These are phyloP conservation scores for Clonostachys rosea DNA, from an alignment of 2,329 filamentous ascomycete genomes.

Conservation along the genomic window DNA sequence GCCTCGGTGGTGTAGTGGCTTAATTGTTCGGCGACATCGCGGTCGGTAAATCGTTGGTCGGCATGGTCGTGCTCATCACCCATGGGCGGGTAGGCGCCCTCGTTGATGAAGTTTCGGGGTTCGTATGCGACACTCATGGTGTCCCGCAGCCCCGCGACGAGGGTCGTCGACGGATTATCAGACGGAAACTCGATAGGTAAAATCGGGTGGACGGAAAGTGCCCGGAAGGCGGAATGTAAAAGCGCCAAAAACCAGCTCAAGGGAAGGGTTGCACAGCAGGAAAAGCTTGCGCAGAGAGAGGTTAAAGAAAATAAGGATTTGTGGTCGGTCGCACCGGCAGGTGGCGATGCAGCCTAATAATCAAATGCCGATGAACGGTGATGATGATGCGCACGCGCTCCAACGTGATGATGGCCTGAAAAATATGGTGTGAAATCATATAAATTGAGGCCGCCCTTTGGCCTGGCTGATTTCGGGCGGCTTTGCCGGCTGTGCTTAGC, in stretches of 20 bases:
- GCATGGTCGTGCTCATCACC: constrained; percentile 36
- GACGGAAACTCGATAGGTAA: neutral
- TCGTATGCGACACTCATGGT: constrained; percentile 50
- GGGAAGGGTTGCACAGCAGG: too few relatives aligned
- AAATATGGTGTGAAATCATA: constrained; percentile 24
- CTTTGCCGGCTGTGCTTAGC: too few relatives aligned
- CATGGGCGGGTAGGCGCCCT: constrained; percentile 41
- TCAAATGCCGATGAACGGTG: neutral
- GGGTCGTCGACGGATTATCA: neutral
- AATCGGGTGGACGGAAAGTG: neutral
- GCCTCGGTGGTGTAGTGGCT: constrained; percentile 35
- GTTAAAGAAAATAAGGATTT: too few relatives aligned
- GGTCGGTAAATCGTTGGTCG: constrained; percentile 35
- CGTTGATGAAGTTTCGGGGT: constrained; percentile 40
- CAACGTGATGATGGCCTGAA: constrained; percentile 23
- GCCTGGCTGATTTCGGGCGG: neutral
- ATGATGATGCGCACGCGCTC: constrained; percentile 3
- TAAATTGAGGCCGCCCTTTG: constrained; percentile 1
- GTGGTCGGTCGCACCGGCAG: neutral
- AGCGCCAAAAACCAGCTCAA: neutral
- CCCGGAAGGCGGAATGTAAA: neutral
- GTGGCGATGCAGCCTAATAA: neutral
- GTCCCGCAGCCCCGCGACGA: constrained; percentile 6
- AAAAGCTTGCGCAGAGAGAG: too few relatives aligned
- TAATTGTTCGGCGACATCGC: constrained; percentile 35